Conservation (phyloP, 2,329 filamentous ascomycete species). For the Plenodomus biglobosus region DNA sequence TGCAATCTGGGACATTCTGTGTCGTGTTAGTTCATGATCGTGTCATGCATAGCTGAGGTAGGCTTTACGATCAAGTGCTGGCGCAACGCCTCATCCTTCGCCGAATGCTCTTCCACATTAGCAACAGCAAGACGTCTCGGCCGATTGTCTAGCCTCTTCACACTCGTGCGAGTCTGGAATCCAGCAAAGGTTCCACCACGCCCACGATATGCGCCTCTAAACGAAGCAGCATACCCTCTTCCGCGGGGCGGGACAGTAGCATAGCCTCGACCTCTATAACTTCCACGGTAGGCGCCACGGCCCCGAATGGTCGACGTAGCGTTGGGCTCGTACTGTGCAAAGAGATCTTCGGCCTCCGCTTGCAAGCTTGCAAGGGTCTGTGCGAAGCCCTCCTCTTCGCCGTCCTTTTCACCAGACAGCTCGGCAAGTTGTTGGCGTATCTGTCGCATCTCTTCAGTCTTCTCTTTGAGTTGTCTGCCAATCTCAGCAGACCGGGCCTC, state of each 20-base stretch:
- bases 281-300: slow-evolving; percentile 29
- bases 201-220: slow-evolving; percentile 48
- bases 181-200: slow-evolving; percentile 41
- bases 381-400: slow-evolving; percentile 15
- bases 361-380: slow-evolving; percentile 28
- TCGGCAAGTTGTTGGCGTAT: slow-evolving; percentile 65
- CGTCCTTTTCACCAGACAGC: slow-evolving; percentile 29
- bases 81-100: slow-evolving; percentile 67
- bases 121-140: slow-evolving; percentile 67
- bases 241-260: slow-evolving; percentile 11
- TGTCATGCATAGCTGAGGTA: background rate
- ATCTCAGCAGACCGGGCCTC: slow-evolving; percentile 65
- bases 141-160: slow-evolving; percentile 72
- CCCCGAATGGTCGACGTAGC: slow-evolving; percentile 20
- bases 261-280: slow-evolving; percentile 46
- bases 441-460: slow-evolving; percentile 65
- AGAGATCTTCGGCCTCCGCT: slow-evolving; percentile 63
- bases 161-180: slow-evolving; percentile 37
- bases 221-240: slow-evolving; percentile 18
- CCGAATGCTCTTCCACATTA: slow-evolving; percentile 63
- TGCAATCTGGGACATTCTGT: slow-evolving; percentile 42
- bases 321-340: slow-evolving; percentile 56
- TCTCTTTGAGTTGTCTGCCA: slow-evolving; percentile 63
- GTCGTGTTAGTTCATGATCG: slow-evolving; percentile 3
- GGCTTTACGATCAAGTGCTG: slow-evolving; percentile 63